Evolutionary conservation across 768 basidiomycete genomes (phyloP).

Genomic region (Lentinus tigrinus): DNA sequence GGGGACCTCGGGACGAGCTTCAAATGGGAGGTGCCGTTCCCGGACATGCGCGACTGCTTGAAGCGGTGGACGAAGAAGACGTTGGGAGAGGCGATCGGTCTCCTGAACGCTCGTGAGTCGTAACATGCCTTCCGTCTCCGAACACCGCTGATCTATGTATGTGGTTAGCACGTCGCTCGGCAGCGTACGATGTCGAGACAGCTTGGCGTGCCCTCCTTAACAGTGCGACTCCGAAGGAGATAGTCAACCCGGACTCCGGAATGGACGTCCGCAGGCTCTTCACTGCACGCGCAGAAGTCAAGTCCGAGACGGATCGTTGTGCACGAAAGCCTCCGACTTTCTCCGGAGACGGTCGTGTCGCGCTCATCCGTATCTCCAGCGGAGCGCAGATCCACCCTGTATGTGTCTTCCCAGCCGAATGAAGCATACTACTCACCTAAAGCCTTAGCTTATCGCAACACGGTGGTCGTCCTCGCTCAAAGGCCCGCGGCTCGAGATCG

Average conservation of each 20-base stretch:
- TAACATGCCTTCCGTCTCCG: not conserved
- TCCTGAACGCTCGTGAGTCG: constrained; percentile 41
- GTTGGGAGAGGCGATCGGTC: constrained; percentile 40
- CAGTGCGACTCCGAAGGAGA: constrained; percentile 29
- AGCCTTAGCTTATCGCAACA: constrained; percentile 42
- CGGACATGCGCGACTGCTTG: constrained; percentile 31
- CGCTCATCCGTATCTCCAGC: constrained; percentile 40
- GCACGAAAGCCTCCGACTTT: constrained; percentile 39
- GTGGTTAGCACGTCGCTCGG: constrained; percentile 22
- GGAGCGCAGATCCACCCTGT: constrained; percentile 41
- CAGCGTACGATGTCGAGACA: constrained; percentile 32
- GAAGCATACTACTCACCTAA: not conserved
- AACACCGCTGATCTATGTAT: not conserved
- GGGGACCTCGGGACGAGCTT: constrained; percentile 38
- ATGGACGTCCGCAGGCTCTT: constrained; percentile 28
- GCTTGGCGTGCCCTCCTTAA: constrained; percentile 29
- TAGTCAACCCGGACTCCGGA: constrained; percentile 19
- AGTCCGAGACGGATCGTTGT: constrained; percentile 36
- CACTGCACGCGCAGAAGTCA: constrained; percentile 36
- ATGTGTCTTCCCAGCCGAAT: not conserved
- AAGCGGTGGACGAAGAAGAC: constrained; percentile 39
- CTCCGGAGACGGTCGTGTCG: constrained; percentile 43
- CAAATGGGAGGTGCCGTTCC: constrained; percentile 28
- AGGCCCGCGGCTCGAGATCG: constrained; percentile 32
- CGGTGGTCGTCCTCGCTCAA: constrained; percentile 42